Conservation (phyloP, 1,284 basidiomycete species). For the Cutaneotrichosporon dermatis region DNA sequence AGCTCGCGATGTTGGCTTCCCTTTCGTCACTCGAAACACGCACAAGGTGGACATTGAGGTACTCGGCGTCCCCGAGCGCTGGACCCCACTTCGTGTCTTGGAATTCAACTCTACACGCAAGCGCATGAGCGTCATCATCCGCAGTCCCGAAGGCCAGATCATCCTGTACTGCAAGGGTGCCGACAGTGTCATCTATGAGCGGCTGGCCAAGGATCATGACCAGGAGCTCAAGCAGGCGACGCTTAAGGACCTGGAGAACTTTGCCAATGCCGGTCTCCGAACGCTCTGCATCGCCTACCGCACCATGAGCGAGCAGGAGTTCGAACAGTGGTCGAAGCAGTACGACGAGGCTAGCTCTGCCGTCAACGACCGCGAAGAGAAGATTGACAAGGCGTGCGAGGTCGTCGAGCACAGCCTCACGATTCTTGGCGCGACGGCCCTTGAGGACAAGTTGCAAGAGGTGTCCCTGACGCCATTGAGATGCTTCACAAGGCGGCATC, state of each 20-base stretch:
- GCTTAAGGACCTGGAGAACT: slow-evolving; percentile 79
- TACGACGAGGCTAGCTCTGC: slow-evolving; percentile 78
- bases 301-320: slow-evolving; percentile 76
- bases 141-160: slow-evolving; percentile 73
- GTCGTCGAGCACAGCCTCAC: slow-evolving; percentile 73
- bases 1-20: slow-evolving; percentile 88
- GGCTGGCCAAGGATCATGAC: slow-evolving; percentile 72
- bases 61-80: slow-evolving; percentile 79
- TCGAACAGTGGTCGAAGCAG: slow-evolving; percentile 68
- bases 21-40: slow-evolving; percentile 74
- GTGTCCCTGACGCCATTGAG: slow-evolving; percentile 93
- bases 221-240: slow-evolving; percentile 70
- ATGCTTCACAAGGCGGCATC: slow-evolving; percentile 89
- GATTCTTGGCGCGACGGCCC: slow-evolving; percentile 87
- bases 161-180: slow-evolving; percentile 94
- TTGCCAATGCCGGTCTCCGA: slow-evolving; percentile 86
- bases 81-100: slow-evolving; percentile 71
- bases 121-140: slow-evolving; percentile 85
- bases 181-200: slow-evolving; percentile 87
- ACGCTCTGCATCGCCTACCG: slow-evolving; percentile 87
- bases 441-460: slow-evolving; percentile 95
- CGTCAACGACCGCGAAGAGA: slow-evolving; percentile 75
- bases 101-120: slow-evolving; percentile 94
- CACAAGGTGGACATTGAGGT: slow-evolving; percentile 82
- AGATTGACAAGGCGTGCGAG: slow-evolving; percentile 82